Evolutionary conservation across 2,329 filamentous ascomycete species (phyloP).

Genomic region (Parasarocladium wereldwijsianum): DNA sequence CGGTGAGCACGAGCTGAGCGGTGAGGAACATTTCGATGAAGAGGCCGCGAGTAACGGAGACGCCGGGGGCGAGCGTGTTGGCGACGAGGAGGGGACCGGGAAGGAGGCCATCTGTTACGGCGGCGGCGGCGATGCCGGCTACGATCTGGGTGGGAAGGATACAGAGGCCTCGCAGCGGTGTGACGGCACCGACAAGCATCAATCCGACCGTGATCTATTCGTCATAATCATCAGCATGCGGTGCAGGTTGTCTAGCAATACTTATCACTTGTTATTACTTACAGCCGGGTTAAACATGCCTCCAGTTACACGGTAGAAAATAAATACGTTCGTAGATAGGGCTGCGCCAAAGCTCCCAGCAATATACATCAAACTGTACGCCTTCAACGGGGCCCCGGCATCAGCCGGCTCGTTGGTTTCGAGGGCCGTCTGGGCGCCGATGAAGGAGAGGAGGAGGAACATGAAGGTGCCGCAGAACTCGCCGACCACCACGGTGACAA

Average conservation of each 20-base stretch:
- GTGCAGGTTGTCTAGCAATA: neutral
- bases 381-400: constrained; percentile 13
- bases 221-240: neutral
- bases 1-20: constrained; percentile 45
- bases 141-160: constrained; percentile 43
- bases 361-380: constrained; percentile 30
- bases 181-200: constrained; percentile 41
- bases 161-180: constrained; percentile 30
- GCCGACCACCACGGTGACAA: constrained; percentile 24
- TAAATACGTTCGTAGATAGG: constrained; percentile 38
- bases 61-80: constrained; percentile 38
- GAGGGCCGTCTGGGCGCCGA: constrained; percentile 23
- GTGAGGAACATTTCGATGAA: constrained; percentile 57
- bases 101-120: constrained; percentile 40
- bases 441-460: constrained; percentile 31
- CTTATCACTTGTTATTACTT: constrained; percentile 10
- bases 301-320: constrained; percentile 39
- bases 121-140: constrained; percentile 43
- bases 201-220: constrained; percentile 39
- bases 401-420: constrained; percentile 14
- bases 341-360: constrained; percentile 33
- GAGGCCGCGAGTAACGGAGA: constrained; percentile 40
- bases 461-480: constrained; percentile 40
- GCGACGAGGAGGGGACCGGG: constrained; percentile 39
- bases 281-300: constrained; percentile 37